Evolutionary conservation across 2,329 filamentous ascomycete genomes (phyloP).

Genomic region (Colletotrichum sp.): DNA sequence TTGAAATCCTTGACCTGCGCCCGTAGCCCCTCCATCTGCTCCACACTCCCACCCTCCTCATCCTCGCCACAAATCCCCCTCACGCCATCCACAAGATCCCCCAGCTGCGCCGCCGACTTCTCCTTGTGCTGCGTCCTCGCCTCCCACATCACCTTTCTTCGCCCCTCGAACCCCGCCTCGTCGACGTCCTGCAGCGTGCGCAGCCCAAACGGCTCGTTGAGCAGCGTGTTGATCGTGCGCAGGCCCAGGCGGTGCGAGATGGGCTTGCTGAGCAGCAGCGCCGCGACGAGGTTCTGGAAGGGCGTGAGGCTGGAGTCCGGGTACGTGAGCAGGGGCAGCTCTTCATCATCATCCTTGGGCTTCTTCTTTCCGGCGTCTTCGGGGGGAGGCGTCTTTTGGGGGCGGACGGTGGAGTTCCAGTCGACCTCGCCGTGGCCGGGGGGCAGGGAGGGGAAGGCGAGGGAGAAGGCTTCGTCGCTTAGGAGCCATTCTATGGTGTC

Average conservation of each 20-base stretch:
- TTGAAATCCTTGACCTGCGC: background rate
- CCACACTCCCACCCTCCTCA: background rate
- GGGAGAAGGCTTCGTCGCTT: background rate
- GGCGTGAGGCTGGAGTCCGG: constrained; percentile 33
- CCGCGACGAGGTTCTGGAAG: constrained; percentile 49
- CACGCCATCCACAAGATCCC: background rate
- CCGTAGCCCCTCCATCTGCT: background rate
- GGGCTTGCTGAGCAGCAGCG: constrained; percentile 46
- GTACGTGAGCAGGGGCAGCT: background rate
- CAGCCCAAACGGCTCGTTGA: constrained; percentile 44
- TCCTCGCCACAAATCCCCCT: background rate
- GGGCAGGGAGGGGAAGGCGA: background rate
- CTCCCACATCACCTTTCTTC: constrained; percentile 42
- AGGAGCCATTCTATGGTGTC: background rate
- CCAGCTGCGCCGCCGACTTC: constrained; percentile 47
- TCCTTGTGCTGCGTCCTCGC: constrained; percentile 49
- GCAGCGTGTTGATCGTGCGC: constrained; percentile 45
- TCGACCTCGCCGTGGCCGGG: background rate
- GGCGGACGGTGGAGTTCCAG: background rate
- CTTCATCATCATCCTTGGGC: background rate
- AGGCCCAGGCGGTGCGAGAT: constrained; percentile 48
- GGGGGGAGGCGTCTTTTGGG: background rate
- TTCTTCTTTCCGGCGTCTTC: background rate
- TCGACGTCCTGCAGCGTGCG: constrained; percentile 25
- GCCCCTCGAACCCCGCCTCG: constrained; percentile 39